These are phyloP conservation scores for Eremochloa ophiuroides DNA, from an alignment of 176 grass and related monocot genomes.

Conservation along the genomic window DNA sequence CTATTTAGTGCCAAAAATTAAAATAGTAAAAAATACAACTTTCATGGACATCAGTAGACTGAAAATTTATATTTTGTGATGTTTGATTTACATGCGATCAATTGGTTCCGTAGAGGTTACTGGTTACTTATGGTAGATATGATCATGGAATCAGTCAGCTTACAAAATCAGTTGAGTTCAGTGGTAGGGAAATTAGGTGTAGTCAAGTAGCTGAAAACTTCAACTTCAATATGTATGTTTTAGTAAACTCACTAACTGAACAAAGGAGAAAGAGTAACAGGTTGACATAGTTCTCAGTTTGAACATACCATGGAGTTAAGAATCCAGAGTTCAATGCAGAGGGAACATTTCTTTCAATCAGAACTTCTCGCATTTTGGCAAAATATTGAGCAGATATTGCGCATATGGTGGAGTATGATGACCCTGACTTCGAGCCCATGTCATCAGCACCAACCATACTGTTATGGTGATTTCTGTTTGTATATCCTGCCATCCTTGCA, in stretches of 20 bases:
- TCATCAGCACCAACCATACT: slow-evolving; percentile 50
- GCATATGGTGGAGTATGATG: slow-evolving; percentile 79
- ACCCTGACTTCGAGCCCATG: slow-evolving; percentile 62
- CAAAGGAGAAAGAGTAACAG: slow-evolving; percentile 4
- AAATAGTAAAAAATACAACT: not conserved
- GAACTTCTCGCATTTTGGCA: slow-evolving; percentile 82
- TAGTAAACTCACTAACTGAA: slow-evolving; percentile 17
- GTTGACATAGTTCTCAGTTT: not conserved
- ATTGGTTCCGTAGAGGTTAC: not conserved
- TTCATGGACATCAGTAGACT: not conserved
- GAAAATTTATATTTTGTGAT: not conserved
- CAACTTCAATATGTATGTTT: not conserved
- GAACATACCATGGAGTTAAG: slow-evolving; percentile 86
- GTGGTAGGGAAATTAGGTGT: not conserved
- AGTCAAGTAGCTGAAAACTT: not conserved
- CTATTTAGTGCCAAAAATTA: not conserved
- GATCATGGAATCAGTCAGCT: not conserved
- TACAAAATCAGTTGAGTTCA: not conserved
- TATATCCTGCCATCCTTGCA: slow-evolving; percentile 57
- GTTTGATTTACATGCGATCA: not conserved
- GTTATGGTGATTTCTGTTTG: slow-evolving; percentile 58
- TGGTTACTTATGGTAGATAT: not conserved
- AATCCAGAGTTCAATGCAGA: slow-evolving; percentile 93
- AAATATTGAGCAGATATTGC: slow-evolving; percentile 86
- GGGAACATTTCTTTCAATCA: slow-evolving; percentile 85